Evolutionary conservation across 768 basidiomycete species (phyloP).

Genomic region (Botryobasidium botryosum): DNA sequence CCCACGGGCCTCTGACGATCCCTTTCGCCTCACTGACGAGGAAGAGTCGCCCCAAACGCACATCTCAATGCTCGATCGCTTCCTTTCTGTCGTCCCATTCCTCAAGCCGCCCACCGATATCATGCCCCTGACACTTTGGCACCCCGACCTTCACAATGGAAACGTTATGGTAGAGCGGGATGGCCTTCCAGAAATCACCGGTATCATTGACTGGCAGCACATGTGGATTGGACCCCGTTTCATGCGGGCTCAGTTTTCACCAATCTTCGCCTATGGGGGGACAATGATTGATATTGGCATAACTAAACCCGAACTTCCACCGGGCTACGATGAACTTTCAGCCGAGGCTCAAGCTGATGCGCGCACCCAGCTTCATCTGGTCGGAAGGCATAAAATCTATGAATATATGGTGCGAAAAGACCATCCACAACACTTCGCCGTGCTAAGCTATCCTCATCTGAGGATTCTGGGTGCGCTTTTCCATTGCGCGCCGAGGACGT

Average conservation of each 20-base stretch:
- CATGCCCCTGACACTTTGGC: too few relatives aligned
- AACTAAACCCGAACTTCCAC: background rate
- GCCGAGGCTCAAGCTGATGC: too few relatives aligned
- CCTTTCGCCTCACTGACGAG: background rate
- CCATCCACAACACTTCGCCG: too few relatives aligned
- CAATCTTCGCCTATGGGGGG: background rate
- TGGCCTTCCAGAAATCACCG: slow-evolving; percentile 12
- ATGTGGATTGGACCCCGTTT: background rate
- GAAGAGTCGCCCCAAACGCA: background rate
- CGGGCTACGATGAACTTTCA: background rate
- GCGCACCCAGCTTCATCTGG: too few relatives aligned
- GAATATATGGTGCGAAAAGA: too few relatives aligned
- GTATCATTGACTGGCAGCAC: too few relatives aligned
- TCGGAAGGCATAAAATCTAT: too few relatives aligned
- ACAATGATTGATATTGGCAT: background rate
- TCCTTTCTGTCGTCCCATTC: background rate
- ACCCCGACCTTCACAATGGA: slow-evolving; percentile 11
- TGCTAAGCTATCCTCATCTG: background rate
- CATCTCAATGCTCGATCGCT: background rate
- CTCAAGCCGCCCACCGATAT: background rate
- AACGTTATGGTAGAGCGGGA: slow-evolving; percentile 12
- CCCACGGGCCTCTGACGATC: background rate
- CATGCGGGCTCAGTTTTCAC: background rate
- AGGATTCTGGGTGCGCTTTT: background rate
- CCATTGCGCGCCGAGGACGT: background rate